A percentile compares a stretch with the other conserved stretches of the same genome.
These are phyloP conservation scores for Glaciozyma martinii DNA, from an alignment of 768 basidiomycete species.

Conservation along the genomic window DNA sequence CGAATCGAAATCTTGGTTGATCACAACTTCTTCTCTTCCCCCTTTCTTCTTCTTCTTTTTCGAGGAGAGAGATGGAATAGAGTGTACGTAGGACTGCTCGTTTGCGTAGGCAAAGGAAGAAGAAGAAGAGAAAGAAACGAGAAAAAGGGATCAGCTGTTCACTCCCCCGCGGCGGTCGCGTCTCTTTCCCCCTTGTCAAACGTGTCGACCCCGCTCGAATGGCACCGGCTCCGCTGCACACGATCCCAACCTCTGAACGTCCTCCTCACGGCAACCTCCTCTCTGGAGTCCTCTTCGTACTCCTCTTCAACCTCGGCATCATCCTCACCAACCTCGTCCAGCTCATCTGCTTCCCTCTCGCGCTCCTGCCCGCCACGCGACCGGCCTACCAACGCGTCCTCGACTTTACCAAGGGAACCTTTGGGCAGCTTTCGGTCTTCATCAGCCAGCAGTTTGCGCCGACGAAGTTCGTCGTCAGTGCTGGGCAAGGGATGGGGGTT, in stretches of 20 bases:
- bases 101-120: too few relatives aligned
- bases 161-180: too few relatives aligned
- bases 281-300: not conserved
- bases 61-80: too few relatives aligned
- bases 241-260: not conserved
- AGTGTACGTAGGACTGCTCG: too few relatives aligned
- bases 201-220: not conserved
- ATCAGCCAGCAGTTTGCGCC: conserved; percentile 77
- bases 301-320: conserved; percentile 12
- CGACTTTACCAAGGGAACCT: conserved; percentile 6
- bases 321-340: conserved; percentile 7
- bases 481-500: conserved; percentile 39
- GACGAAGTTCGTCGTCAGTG: conserved; percentile 59
- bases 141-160: too few relatives aligned
- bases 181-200: too few relatives aligned
- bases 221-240: not conserved
- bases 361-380: not conserved
- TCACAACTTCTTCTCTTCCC: too few relatives aligned
- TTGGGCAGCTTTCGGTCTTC: conserved; percentile 45
- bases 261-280: not conserved
- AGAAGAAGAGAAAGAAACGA: too few relatives aligned
- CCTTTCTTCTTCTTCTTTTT: too few relatives aligned
- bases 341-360: conserved; percentile 3
- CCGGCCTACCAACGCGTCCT: not conserved
- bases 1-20: too few relatives aligned